phyloP scores from a whole-genome alignment of 345 rosid species.

The Populus deltoides region DNA sequence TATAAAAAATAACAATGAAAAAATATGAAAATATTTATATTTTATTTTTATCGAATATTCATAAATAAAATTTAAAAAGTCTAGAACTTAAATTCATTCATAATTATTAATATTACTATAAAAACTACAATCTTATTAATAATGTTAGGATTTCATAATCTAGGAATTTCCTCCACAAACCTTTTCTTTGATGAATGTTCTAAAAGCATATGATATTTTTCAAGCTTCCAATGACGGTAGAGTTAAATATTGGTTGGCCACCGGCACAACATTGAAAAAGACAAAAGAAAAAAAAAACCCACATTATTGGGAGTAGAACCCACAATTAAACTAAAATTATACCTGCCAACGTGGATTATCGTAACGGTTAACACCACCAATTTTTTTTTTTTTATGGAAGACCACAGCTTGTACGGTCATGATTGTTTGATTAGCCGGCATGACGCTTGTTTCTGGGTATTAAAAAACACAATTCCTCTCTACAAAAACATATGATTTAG shows the following conservation, averaged over 20 bases:
- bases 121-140: no score
- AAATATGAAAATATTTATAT: no score
- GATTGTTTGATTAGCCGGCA: neutral
- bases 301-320: constrained; percentile 2
- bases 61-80: no score
- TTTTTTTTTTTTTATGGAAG: neutral
- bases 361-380: neutral
- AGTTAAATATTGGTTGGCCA: neutral
- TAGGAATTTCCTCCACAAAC: no score
- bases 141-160: no score
- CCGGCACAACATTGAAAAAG: neutral
- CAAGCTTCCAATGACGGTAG: neutral
- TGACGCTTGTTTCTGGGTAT: neutral
- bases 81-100: no score
- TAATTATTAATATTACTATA: no score
- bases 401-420: neutral
- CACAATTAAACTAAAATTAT: neutral
- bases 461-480: neutral
- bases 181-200: neutral
- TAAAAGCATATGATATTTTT: neutral
- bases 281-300: neutral
- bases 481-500: neutral
- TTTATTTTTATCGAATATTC: no score
- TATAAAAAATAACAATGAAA: no score
- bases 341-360: neutral